These are phyloP conservation scores for Cutaneotrichosporon mucoides DNA, from an alignment of 1,284 basidiomycete genomes.

Conservation along the genomic window DNA sequence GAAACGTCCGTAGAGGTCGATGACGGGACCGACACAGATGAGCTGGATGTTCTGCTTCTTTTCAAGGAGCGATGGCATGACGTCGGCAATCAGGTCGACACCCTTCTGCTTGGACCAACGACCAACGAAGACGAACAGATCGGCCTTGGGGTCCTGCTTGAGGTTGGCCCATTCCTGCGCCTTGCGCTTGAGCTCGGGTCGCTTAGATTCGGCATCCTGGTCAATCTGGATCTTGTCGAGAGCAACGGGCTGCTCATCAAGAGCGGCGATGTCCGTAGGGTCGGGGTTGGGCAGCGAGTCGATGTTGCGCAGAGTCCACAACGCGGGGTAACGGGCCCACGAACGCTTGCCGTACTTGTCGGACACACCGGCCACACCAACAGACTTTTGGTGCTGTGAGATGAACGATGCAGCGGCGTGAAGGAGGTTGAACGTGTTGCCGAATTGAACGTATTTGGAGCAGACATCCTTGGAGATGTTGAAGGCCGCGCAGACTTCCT, in stretches of 20 bases:
- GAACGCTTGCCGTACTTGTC: constrained; percentile 90
- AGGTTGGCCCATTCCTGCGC: constrained; percentile 91
- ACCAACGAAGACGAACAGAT: constrained; percentile 90
- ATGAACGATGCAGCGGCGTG: constrained; percentile 89
- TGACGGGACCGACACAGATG: constrained; percentile 84
- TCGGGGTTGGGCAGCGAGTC: constrained; percentile 88
- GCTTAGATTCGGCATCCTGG: constrained; percentile 74
- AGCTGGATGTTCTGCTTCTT: constrained; percentile 81
- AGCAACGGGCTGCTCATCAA: constrained; percentile 70
- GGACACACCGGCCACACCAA: constrained; percentile 90
- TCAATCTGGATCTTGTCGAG: constrained; percentile 73
- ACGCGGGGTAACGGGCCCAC: constrained; percentile 88
- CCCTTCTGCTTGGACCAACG: constrained; percentile 97
- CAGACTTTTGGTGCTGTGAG: constrained; percentile 81
- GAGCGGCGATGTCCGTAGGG: constrained; percentile 84
- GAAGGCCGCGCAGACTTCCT: constrained; percentile 93
- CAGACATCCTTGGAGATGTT: constrained; percentile 92
- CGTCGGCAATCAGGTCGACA: constrained; percentile 88
- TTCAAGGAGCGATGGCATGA: constrained; percentile 81
- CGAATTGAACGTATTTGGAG: constrained; percentile 92
- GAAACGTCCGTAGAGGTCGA: constrained; percentile 88
- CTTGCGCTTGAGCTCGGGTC: constrained; percentile 81
- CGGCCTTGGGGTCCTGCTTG: constrained; percentile 79
- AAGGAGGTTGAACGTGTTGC: constrained; percentile 90
- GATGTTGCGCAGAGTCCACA: constrained; percentile 91